Percentiles rank a stretch among this genome's conserved stretches.
Conservation (phyloP, 345 rosid genomes). For the Salix suchowensis region DNA sequence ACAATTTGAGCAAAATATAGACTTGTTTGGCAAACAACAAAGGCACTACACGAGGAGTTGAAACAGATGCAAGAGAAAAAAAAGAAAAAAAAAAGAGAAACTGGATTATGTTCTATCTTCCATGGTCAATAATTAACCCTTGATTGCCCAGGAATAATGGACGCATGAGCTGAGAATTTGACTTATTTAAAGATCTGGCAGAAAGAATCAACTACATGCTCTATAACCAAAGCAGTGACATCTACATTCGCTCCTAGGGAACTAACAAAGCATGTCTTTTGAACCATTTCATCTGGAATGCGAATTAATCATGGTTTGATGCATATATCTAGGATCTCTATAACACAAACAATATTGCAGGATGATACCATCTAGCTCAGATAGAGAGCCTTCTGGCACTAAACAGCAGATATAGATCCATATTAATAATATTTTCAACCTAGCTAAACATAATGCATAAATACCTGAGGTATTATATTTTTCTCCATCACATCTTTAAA, state of each 20-base stretch:
- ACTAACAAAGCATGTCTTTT: background rate
- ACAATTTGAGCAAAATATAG: background rate
- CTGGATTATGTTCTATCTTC: background rate
- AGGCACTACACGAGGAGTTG: background rate
- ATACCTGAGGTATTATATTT: constrained; percentile 96
- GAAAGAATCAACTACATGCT: background rate
- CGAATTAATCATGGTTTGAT: background rate
- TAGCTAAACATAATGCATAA: background rate
- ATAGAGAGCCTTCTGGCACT: background rate
- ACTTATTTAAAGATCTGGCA: background rate
- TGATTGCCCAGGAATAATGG: background rate
- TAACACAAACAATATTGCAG: background rate
- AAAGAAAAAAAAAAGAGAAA: background rate
- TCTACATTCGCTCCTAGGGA: background rate
- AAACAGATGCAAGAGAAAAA: background rate
- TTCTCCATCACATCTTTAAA: constrained; percentile 99
- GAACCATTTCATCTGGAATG: background rate
- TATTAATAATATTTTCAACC: background rate
- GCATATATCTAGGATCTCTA: background rate
- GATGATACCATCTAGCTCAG: background rate
- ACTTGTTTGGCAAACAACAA: background rate
- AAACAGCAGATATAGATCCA: background rate
- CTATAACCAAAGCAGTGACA: background rate
- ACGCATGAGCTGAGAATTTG: background rate
- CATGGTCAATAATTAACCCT: background rate